Conservation (phyloP, 2,329 filamentous ascomycete species). For the Cladophialophora immunda region DNA sequence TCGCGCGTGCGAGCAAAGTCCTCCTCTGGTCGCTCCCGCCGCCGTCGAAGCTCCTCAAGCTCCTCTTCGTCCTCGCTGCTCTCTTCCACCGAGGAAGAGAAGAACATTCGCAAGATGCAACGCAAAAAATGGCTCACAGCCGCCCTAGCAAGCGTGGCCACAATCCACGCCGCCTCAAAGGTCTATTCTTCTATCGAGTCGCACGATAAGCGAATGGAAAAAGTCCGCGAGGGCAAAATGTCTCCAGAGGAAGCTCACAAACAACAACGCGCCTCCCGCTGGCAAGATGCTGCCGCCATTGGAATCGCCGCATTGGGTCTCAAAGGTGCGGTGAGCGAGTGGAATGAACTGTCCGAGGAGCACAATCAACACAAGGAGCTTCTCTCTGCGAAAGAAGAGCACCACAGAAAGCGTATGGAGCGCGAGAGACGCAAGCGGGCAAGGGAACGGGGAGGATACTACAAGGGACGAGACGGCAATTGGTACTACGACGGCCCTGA, state of each 20-base stretch:
- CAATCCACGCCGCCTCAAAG: slow-evolving; percentile 73
- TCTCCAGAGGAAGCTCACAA: slow-evolving; percentile 69
- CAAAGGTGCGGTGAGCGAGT: slow-evolving; percentile 71
- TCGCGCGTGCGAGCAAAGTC: slow-evolving; percentile 38
- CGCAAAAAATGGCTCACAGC: slow-evolving; percentile 73
- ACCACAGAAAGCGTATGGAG: slow-evolving; percentile 40
- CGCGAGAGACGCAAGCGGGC: slow-evolving; percentile 34
- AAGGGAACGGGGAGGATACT: slow-evolving; percentile 38
- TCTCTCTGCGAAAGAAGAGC: slow-evolving; percentile 55
- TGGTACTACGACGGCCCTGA: slow-evolving; percentile 40
- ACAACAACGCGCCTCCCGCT: slow-evolving; percentile 68
- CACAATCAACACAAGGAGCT: slow-evolving; percentile 65
- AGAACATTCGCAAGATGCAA: slow-evolving; percentile 69
- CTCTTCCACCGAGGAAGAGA: slow-evolving; percentile 69
- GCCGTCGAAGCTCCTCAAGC: slow-evolving; percentile 36
- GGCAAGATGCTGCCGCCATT: slow-evolving; percentile 70
- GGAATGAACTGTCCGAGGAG: slow-evolving; percentile 73
- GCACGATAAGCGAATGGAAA: slow-evolving; percentile 67
- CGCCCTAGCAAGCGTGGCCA: slow-evolving; percentile 72
- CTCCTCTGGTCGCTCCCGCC: slow-evolving; percentile 33
- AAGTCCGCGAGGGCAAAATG: slow-evolving; percentile 70
- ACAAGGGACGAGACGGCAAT: slow-evolving; percentile 40
- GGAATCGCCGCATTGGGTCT: slow-evolving; percentile 75
- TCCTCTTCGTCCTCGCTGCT: slow-evolving; percentile 63
- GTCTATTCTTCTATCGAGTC: slow-evolving; percentile 71